Conservation (phyloP, 2,329 filamentous ascomycete genomes). For the Triangularia setosa region DNA sequence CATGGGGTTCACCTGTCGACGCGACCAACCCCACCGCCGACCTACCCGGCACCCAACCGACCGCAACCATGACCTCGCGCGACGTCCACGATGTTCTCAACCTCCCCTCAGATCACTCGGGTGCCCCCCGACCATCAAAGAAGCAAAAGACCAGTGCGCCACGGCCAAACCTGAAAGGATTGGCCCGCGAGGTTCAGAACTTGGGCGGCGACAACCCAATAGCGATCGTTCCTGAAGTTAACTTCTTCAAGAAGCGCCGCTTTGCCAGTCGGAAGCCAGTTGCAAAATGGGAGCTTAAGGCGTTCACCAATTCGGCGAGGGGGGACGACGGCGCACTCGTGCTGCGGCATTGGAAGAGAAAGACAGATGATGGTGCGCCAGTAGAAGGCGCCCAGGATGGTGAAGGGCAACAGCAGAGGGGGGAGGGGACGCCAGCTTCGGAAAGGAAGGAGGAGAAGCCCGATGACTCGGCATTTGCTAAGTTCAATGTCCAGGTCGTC, state of each 20-base stretch:
- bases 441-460: slow-evolving; percentile 26
- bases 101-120: slow-evolving; percentile 58
- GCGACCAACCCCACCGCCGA: slow-evolving; percentile 5
- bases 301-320: slow-evolving; percentile 76
- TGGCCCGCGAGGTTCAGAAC: slow-evolving; percentile 63
- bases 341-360: slow-evolving; percentile 76
- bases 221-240: slow-evolving; percentile 59
- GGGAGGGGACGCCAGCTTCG: slow-evolving; percentile 23
- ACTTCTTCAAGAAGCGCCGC: slow-evolving; percentile 56
- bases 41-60: slow-evolving; percentile 20
- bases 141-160: slow-evolving; percentile 67
- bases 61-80: slow-evolving; percentile 61
- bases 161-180: slow-evolving; percentile 57
- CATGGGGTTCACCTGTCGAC: slow-evolving; percentile 8
- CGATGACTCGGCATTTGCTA: slow-evolving; percentile 69
- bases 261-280: slow-evolving; percentile 53
- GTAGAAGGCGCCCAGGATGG: slow-evolving; percentile 34
- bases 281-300: slow-evolving; percentile 60
- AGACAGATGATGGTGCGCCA: slow-evolving; percentile 41
- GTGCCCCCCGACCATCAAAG: slow-evolving; percentile 59
- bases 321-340: slow-evolving; percentile 59
- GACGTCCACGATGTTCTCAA: slow-evolving; percentile 89
- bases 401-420: slow-evolving; percentile 33
- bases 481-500: slow-evolving; percentile 79
- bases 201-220: slow-evolving; percentile 64